Evolutionary conservation across 257 asterid species (phyloP).

Genomic region (Solanum rostratum): DNA sequence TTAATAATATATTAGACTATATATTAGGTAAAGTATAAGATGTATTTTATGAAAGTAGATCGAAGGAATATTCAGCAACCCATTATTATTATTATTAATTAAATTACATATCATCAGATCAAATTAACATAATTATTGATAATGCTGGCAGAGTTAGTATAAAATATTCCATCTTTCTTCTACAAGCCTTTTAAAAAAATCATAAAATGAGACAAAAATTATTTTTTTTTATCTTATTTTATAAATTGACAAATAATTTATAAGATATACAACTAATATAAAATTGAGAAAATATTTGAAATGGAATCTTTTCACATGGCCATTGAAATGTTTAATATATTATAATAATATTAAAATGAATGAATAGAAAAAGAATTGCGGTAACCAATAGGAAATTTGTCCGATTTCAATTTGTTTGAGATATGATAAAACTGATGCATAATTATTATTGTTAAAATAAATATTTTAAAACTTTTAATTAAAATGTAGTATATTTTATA

Average conservation of each 20-base stretch:
- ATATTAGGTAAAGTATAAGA: not conserved
- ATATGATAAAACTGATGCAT: not conserved
- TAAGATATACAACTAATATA: not conserved
- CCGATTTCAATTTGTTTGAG: accelerated
- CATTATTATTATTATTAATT: not conserved
- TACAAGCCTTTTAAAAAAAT: too few species aligned
- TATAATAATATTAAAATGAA: not conserved
- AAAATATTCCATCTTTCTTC: too few species aligned
- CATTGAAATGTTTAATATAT: not conserved
- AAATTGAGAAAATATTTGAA: not conserved
- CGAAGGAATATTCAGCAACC: not conserved
- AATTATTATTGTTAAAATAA: not conserved
- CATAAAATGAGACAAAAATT: too few species aligned
- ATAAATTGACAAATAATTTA: too few species aligned
- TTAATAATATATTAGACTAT: not conserved
- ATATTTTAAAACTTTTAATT: not conserved
- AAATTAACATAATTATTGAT: not conserved
- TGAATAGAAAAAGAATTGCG: not conserved
- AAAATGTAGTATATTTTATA: not conserved
- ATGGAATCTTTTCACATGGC: not conserved
- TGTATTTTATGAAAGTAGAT: not conserved
- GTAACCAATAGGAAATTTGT: not conserved
- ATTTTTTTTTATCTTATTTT: too few species aligned
- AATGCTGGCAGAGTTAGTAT: not conserved
- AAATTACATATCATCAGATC: not conserved